Base-by-base conservation (phyloP, 108 stramenopile species). In the Cyclotella cryptica region DNA sequence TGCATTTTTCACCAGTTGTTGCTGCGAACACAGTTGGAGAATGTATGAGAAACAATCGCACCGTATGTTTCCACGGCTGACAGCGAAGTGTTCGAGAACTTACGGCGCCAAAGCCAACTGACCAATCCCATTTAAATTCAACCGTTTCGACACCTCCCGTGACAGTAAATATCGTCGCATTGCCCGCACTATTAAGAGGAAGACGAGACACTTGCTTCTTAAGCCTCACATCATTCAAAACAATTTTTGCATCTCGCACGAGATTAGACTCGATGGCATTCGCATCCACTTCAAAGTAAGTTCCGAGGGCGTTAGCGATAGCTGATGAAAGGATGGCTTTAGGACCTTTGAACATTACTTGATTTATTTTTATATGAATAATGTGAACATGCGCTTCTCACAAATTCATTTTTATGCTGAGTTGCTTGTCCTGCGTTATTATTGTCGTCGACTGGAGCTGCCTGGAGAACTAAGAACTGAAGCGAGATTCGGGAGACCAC, bases 291-390 rank as follows among this genome's bases (percentile, higher is more conserved):
- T 69, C 67, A 44, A 84, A 84, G 55, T 72, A 84, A 22, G 79
- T 78, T 14, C 60, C 73, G 49, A 84, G 77, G 28, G 77, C 83
- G 66, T 61, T 67, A 45, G 83, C 73, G 21, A 84, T 84, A 19
- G 83, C 83, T 8, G 78, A 71, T 0, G 78, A 72, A 19, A 84
- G 78, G 66, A 84, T 74, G 46, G 57, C 83, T 69, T 79, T 79
- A 0, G 83, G 83, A 26, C 83, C 83, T 49, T 72, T 67, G 11
- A 84, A 39, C 67, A 80, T 60, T 19, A 19, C 45, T 65, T 35
- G 15, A 21, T 1, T 10, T 13, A 55, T 55, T 24, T 55, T 24
- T 24, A 22, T 55, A 26, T 55, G 24, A 55, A 55, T 49, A 7
- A 7, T 49, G n/a, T 9, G 47, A 49, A 1, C 3, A 22, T 55